Conservation (phyloP, 139 green algal genomes). For the Penium margaritaceum region DNA sequence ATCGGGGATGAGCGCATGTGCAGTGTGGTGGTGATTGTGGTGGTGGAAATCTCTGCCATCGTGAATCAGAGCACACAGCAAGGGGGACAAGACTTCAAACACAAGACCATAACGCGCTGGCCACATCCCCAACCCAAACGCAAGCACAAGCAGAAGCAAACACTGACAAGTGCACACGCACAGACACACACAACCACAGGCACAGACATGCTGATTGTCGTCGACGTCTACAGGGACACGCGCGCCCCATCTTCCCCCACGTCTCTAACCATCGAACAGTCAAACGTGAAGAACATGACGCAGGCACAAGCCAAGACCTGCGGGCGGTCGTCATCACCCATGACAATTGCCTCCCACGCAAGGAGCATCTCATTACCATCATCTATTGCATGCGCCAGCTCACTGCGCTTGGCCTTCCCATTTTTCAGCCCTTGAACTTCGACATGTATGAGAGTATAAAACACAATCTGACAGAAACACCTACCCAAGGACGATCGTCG, state of each 20-base stretch:
- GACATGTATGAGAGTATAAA: neutral
- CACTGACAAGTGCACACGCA: neutral
- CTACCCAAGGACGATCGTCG: neutral
- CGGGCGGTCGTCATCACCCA: too few relatives aligned
- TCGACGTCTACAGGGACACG: too few relatives aligned
- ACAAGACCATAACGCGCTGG: neutral
- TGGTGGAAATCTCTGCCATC: neutral
- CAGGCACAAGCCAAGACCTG: neutral
- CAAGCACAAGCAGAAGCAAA: too few relatives aligned
- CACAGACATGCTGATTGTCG: neutral
- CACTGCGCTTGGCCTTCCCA: too few relatives aligned
- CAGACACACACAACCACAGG: neutral
- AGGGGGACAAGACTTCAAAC: neutral
- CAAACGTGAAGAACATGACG: neutral
- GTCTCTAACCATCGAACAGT: too few relatives aligned
- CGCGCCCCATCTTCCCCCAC: too few relatives aligned
- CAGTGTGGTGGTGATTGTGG: neutral
- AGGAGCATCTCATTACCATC: too few relatives aligned
- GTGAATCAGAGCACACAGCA: neutral
- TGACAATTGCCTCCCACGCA: neutral
- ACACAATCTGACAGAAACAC: neutral
- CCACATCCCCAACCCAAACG: too few relatives aligned
- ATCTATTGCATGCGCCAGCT: too few relatives aligned
- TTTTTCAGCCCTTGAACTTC: too few relatives aligned
- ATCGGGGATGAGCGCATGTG: neutral